Evolutionary conservation across 352 stramenopile species (phyloP).

Genomic region (Phytophthora sansomeana): DNA sequence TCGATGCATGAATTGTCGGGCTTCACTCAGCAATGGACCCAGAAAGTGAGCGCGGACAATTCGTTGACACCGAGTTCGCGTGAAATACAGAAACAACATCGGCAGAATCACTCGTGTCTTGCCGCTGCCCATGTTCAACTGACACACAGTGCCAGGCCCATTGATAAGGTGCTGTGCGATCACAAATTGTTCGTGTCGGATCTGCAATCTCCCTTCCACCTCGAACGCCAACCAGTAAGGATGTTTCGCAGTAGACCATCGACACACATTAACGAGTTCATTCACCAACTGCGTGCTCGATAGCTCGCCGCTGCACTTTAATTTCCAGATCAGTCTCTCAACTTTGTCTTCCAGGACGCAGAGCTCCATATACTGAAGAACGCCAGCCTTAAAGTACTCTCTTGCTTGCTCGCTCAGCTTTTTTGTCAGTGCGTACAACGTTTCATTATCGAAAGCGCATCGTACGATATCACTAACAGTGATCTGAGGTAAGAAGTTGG

Average conservation of each 20-base stretch:
- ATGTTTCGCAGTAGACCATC: slow-evolving; percentile 61
- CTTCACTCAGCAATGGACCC: slow-evolving; percentile 66
- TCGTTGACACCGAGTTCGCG: slow-evolving; percentile 10
- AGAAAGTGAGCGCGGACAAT: slow-evolving; percentile 75
- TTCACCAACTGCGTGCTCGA: slow-evolving; percentile 46
- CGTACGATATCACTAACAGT: slow-evolving; percentile 50
- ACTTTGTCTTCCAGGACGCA: slow-evolving; percentile 85
- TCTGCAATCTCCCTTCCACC: slow-evolving; percentile 80
- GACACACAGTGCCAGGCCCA: slow-evolving; percentile 67
- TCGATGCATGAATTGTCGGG: slow-evolving; percentile 67
- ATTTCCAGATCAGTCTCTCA: slow-evolving; percentile 39
- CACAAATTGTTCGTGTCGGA: slow-evolving; percentile 79
- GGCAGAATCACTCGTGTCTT: slow-evolving; percentile 90
- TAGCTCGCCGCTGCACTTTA: neutral
- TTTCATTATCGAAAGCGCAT: slow-evolving; percentile 46
- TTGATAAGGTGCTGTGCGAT: slow-evolving; percentile 77
- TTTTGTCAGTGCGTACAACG: slow-evolving; percentile 35
- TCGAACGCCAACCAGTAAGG: slow-evolving; percentile 91
- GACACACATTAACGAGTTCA: slow-evolving; percentile 56
- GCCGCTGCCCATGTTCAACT: slow-evolving; percentile 90
- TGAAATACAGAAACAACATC: slow-evolving; percentile 86
- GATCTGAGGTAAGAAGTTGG: too few species aligned
- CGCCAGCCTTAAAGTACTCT: slow-evolving; percentile 22
- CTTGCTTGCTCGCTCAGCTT: slow-evolving; percentile 25
- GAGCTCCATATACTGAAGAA: slow-evolving; percentile 57